These are phyloP conservation scores for Lactifluus piperatus DNA, from an alignment of 768 basidiomycete species.

Conservation along the genomic window DNA sequence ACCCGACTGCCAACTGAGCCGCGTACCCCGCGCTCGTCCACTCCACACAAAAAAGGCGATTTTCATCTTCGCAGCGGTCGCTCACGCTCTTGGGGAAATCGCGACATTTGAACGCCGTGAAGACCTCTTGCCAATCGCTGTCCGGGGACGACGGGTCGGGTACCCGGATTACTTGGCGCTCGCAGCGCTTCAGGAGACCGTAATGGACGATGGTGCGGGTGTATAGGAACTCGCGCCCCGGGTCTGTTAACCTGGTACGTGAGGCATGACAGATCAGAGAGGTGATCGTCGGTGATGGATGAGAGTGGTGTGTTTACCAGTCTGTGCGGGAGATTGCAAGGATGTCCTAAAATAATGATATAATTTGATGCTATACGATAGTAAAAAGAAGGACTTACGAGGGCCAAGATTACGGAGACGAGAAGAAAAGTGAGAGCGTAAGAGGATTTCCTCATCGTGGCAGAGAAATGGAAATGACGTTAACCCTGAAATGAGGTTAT, in stretches of 20 bases:
- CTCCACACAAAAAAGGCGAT: constrained; percentile 48
- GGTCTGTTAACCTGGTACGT: constrained; percentile 33
- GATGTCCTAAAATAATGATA: constrained; percentile 37
- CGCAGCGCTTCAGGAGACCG: constrained; percentile 52
- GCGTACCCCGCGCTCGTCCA: constrained; percentile 68
- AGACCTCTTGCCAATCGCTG: constrained; percentile 38
- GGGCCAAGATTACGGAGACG: constrained; percentile 38
- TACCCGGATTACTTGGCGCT: constrained; percentile 39
- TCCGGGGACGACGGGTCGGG: constrained; percentile 32
- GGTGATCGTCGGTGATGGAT: background rate
- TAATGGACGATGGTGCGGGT: constrained; percentile 44
- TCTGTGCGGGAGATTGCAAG: constrained; percentile 48
- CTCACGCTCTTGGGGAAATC: constrained; percentile 49
- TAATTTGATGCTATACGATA: background rate
- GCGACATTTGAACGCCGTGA: constrained; percentile 53
- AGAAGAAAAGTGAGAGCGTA: constrained; percentile 57
- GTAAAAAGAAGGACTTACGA: constrained; percentile 35
- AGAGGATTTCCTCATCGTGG: constrained; percentile 56
- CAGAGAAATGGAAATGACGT: background rate
- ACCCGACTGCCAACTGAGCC: constrained; percentile 55
- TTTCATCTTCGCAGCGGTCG: constrained; percentile 43
- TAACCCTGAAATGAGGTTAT: constrained; percentile 1
- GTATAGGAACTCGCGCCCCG: constrained; percentile 35
- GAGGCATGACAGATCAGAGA: background rate
- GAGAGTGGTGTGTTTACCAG: constrained; percentile 43